Base-by-base conservation (phyloP, 2,329 filamentous ascomycete genomes). In the Bipolaris gigantea region DNA sequence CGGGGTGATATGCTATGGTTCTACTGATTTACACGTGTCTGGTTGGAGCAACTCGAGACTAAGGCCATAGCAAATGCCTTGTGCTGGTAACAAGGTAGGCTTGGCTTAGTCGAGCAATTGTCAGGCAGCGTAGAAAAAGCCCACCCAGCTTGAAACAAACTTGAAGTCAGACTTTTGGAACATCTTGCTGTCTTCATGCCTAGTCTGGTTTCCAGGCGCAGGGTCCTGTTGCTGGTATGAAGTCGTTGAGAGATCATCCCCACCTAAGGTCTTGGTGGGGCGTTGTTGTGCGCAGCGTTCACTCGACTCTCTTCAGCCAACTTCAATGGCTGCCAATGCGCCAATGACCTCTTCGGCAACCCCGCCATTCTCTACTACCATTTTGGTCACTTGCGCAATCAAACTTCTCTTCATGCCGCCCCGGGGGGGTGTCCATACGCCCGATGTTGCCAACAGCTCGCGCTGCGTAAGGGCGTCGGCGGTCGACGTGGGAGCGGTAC, bases 331-430 rank as follows among this genome's bases (percentile, higher is more conserved):
- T 57, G 92, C 88, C 62, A 97, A 76, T 0, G 89, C 92, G 58
- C 88, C 85, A 69, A 97, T 79, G 5, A 97, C 89, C 73, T 97
- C 93, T 61, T 92, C 87, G 4, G 89, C 91, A 25, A 97, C 88
- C 32, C 92, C 91, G 0, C 89, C 89, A 65, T 83, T 85, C 70
- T 89, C 85, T 54, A 96, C 73, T 30, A 92, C 89, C 71, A 87
- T 85, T 71, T 88, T 85, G 56, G 95, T 85, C 76, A 97, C 89
- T 48, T 82, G 81, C 47, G 86, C 83, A 61, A 97, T 77, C 16
- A 94, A 79, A 4, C 77, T 80, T 65, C 91, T 84, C 78, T 89
- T 92, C 34, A 93, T 85, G 2, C 93, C 93, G 35, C 93, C 93
- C 30, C 92, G 76, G 30, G 90, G 89, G 35, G 92, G 89, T 66